Evolutionary conservation across 805 yeast species (phyloP).

Genomic region (Starmerella ratchasimensis): DNA sequence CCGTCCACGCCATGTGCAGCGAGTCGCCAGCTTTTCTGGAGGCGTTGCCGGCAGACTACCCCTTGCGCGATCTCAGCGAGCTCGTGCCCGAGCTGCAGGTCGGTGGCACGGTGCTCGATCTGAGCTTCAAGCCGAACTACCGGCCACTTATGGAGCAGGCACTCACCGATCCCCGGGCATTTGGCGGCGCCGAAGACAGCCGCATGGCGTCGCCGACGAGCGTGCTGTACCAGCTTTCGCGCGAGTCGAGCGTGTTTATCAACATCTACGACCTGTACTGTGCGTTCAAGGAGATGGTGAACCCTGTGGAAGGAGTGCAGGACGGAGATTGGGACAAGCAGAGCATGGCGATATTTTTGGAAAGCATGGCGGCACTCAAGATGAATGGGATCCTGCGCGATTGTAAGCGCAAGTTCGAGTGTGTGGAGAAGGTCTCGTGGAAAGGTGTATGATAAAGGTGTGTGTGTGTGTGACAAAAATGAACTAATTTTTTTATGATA

Average conservation of each 20-base stretch:
- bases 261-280: conserved; percentile 54
- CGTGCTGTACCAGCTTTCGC: conserved; percentile 50
- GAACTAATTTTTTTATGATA: too few species aligned
- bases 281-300: conserved; percentile 36
- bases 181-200: conserved; percentile 14
- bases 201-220: conserved; percentile 35
- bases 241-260: conserved; percentile 62
- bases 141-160: conserved; percentile 32
- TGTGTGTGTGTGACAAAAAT: too few species aligned
- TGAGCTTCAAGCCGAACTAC: conserved; percentile 33
- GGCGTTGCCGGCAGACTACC: neutral
- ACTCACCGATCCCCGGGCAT: conserved; percentile 29
- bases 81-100: conserved; percentile 34
- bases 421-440: conserved; percentile 60
- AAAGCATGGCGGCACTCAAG: conserved; percentile 56
- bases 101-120: conserved; percentile 25
- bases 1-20: conserved; percentile 21
- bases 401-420: conserved; percentile 43
- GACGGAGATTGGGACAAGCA: conserved; percentile 42
- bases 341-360: conserved; percentile 59
- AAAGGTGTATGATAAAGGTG: conserved; percentile 47
- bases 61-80: conserved; percentile 12
- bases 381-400: conserved; percentile 57
- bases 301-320: conserved; percentile 1
- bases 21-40: neutral